Evolutionary conservation across 2,329 filamentous ascomycete genomes (phyloP).

Genomic region (Xylariomycetidae sp.): DNA sequence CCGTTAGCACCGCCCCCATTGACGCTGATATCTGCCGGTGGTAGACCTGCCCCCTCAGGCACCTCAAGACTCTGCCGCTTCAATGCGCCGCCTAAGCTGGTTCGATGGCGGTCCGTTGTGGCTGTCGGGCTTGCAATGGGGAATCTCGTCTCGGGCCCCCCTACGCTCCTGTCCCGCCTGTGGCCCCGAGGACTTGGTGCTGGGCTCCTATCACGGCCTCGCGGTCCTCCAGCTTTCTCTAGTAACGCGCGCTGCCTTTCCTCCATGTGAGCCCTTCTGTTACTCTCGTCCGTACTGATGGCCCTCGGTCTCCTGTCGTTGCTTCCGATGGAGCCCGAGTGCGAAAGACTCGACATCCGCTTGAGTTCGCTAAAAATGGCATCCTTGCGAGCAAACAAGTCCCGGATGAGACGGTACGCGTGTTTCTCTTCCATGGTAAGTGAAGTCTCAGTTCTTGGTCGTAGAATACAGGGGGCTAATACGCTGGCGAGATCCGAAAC

Average conservation of each 20-base stretch:
- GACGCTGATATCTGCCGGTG: slow-evolving; percentile 33
- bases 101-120: slow-evolving; percentile 46
- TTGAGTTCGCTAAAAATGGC: slow-evolving; percentile 95
- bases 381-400: slow-evolving; percentile 91
- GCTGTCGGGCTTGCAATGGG: slow-evolving; percentile 68
- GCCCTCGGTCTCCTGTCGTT: slow-evolving; percentile 68
- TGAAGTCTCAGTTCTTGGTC: slow-evolving; percentile 81
- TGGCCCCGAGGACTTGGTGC: slow-evolving; percentile 59
- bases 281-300: slow-evolving; percentile 93
- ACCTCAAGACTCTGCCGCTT: slow-evolving; percentile 77
- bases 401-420: slow-evolving; percentile 81
- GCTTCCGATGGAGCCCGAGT: slow-evolving; percentile 52
- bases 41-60: slow-evolving; percentile 53
- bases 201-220: slow-evolving; percentile 72
- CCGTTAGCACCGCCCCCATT: slow-evolving; percentile 38
- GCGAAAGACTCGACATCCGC: slow-evolving; percentile 70
- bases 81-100: slow-evolving; percentile 40
- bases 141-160: slow-evolving; percentile 73
- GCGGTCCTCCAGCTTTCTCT: slow-evolving; percentile 54
- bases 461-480: slow-evolving; percentile 80
- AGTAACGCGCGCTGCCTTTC: slow-evolving; percentile 82
- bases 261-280: slow-evolving; percentile 89
- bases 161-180: slow-evolving; percentile 74
- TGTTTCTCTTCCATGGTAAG: slow-evolving; percentile 95
- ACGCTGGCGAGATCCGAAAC: slow-evolving; percentile 66